Evolutionary conservation across 305 asterid genomes (phyloP), one percentile per base, ranked within the genome.

Genomic region (Striga hermonthica): DNA sequence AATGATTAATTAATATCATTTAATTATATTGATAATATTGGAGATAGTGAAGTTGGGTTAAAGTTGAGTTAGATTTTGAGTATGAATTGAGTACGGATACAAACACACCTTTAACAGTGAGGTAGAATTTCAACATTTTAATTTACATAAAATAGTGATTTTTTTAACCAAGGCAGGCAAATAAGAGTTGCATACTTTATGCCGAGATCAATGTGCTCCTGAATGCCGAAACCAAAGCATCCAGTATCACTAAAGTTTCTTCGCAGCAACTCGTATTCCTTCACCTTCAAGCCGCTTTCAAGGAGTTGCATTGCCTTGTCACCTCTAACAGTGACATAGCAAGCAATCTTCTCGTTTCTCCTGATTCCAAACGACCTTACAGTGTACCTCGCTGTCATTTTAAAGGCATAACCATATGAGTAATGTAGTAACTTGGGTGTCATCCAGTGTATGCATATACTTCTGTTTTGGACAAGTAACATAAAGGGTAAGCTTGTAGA

Each of bases 291-390:
- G 0, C 93, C 95, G 81, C 94, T 88, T 80, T 88, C 96, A 4
- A 88, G 86, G 43, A 88, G 96, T 36, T 88, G 96, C 91, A 84
- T 88, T 57, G 96, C 95, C 78, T 88, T 86, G 0, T 88, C 96
- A 59, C 91, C 96, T 57, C 95, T 86, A 22, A 88, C 94, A 0
- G 96, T 86, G 49, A 88, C 96, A 72, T 86, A 82, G 78, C 96
- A 88, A 0, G 96, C 96, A 67, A 86, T 88, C 79, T 86, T 86
- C 54, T 84, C 96, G 73, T 88, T 88, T 71, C 91, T 87, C 72
- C 96, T 81, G 72, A 88, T 88, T 4, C 96, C 91, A 3, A 88
- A 88, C 35, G 94, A 88, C 16, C 94, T 75, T 14, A 86, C 86
- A 56, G 91, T 88, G 86, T 86, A 88, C 55, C 94, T 75, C 37